phyloP scores from a whole-genome alignment of 208 protist species.

The Blastocrithidia nonstop region DNA sequence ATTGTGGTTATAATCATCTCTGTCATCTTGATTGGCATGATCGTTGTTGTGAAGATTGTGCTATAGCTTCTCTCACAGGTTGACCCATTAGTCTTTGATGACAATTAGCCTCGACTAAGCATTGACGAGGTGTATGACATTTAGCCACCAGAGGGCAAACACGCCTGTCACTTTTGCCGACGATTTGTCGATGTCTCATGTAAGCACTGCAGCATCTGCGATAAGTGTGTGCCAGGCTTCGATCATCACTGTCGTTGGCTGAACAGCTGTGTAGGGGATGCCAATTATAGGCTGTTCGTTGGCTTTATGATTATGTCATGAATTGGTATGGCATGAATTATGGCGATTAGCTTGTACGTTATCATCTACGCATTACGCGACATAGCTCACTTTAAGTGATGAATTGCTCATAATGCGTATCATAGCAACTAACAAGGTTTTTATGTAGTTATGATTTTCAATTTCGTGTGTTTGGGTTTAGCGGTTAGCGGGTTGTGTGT shows the following conservation, averaged over 20 bases:
- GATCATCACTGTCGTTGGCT: slow-evolving; percentile 89
- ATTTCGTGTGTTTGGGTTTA: slow-evolving; percentile 28
- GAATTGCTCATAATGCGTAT: slow-evolving; percentile 28
- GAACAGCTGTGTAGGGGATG: slow-evolving; percentile 70
- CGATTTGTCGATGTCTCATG: slow-evolving; percentile 49
- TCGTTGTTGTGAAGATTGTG: slow-evolving; percentile 31
- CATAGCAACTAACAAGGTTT: slow-evolving; percentile 14
- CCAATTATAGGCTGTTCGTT: slow-evolving; percentile 70
- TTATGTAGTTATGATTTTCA: slow-evolving; percentile 42
- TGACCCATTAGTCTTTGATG: slow-evolving; percentile 49
- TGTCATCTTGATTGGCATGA: slow-evolving; percentile 20
- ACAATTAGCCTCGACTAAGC: slow-evolving; percentile 26
- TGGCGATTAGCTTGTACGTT: slow-evolving; percentile 40
- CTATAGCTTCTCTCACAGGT: slow-evolving; percentile 54
- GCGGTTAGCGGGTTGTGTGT: slow-evolving; percentile 13
- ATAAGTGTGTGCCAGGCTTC: slow-evolving; percentile 83
- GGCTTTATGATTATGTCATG: slow-evolving; percentile 54
- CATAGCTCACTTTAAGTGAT: slow-evolving; percentile 17
- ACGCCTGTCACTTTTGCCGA: slow-evolving; percentile 69
- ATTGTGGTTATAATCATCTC: slow-evolving; percentile 19
- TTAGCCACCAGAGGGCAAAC: slow-evolving; percentile 9
- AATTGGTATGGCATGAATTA: slow-evolving; percentile 38
- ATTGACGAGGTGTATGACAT: slow-evolving; percentile 30
- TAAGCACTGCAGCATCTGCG: slow-evolving; percentile 84
- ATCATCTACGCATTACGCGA: slow-evolving; percentile 28